Base-by-base conservation (phyloP, 768 basidiomycete genomes). In the Leucocoprinus birnbaumii region DNA sequence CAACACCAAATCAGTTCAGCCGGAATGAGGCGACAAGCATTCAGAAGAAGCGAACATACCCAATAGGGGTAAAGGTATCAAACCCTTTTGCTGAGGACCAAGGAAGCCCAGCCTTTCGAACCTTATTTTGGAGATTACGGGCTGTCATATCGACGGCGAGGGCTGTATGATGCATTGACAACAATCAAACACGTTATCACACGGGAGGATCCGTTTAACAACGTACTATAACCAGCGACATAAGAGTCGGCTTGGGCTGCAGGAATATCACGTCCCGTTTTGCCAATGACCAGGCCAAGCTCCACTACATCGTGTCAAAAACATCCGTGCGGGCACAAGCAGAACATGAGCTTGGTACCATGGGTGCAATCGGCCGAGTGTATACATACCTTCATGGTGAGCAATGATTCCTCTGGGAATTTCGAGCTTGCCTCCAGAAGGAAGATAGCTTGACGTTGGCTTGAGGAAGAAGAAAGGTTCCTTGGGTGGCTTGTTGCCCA, bases 401-500 rank as follows among this genome's bases (percentile, higher is more conserved):
- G 88, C 87, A 3, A 86, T 62, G 34, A 95, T 79, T 4, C 95
- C 95, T 24, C 66, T 71, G 0, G 97, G 97, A 34, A 98, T 88
- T 73, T 98, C 91, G 18, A 98, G 73, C 34, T 80, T 79, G 1
- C 91, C 93, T 0, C 90, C 91, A 14, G 84, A 83, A 19, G 75
- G 64, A 21, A 98, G 65, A 65, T 95, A 98, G 65, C 89, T 92
- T 11, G 88, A 85, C 3, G 97, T 98, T 7, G 96, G 97, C 71
- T 99, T 99, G 24, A 98, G 73, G 77, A 99, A 99, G 81, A 98
- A 95, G 79, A 99, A 98, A 0, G 97, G 97, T 66, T 98, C 95
- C 67, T 86, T 90, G 0, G 96, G 95, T 4, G 87, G 73, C 4
- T 88, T 74, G 67, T 98, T 98, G 64, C 86, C 87, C 34, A 98